These are phyloP conservation scores for Graphiopsis chlorocephala DNA, from an alignment of 2,329 filamentous ascomycete genomes.

Conservation along the genomic window DNA sequence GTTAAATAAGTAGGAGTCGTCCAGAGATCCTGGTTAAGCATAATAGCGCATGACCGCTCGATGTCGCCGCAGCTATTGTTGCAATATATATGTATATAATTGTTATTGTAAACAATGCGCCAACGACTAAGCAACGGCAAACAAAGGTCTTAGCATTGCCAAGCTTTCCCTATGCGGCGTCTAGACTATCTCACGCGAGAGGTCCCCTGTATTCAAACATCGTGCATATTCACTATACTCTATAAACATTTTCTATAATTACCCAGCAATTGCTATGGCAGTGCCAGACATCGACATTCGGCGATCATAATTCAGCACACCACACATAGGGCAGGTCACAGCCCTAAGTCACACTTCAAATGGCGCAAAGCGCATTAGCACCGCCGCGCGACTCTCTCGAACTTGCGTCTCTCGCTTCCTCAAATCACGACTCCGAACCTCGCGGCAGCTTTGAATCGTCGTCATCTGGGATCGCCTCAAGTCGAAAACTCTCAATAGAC, in stretches of 20 bases:
- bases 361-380: conserved; percentile 14
- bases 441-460: conserved; percentile 70
- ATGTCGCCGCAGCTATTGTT: background rate
- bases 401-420: conserved; percentile 89
- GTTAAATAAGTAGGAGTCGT: background rate
- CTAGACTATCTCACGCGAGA: conserved; percentile 1
- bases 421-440: conserved; percentile 58
- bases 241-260: background rate
- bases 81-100: background rate
- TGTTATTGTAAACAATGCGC: background rate
- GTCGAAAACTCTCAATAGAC: conserved; percentile 80
- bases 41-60: background rate
- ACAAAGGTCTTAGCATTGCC: conserved; percentile 5
- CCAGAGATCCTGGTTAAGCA: background rate
- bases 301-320: conserved; percentile 7
- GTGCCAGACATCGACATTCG: background rate
- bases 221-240: background rate
- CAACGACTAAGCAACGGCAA: background rate
- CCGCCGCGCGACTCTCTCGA: conserved; percentile 86
- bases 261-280: background rate
- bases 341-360: conserved; percentile 3
- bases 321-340: conserved; percentile 11
- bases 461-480: conserved; percentile 79
- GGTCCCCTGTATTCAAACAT: conserved; percentile 2
- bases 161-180: conserved; percentile 13